phyloP scores from a whole-genome alignment of 495 filamentous ascomycete genomes.

The Talaromyces trachyspermus region DNA sequence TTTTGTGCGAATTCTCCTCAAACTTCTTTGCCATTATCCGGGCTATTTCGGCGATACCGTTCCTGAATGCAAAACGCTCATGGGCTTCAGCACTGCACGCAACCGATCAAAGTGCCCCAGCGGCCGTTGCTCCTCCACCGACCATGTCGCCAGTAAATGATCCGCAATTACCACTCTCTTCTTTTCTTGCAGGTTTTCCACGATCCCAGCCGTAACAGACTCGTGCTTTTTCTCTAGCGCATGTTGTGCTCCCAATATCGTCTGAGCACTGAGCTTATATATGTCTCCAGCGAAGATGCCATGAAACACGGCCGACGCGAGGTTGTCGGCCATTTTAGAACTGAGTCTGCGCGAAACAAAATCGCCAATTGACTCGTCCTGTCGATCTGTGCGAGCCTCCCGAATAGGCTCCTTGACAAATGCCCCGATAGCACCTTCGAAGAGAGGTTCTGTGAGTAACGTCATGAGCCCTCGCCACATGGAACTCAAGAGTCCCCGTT shows the following conservation, averaged over 20 bases:
- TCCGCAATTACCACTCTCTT: conserved; percentile 17
- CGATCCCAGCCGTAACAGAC: conserved; percentile 17
- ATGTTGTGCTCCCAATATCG: conserved; percentile 49
- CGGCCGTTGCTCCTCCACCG: conserved; percentile 8
- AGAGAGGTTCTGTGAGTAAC: conserved; percentile 56
- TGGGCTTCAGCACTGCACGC: conserved; percentile 12
- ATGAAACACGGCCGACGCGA: conserved; percentile 73
- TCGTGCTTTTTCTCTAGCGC: conserved; percentile 33
- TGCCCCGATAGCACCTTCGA: conserved; percentile 39
- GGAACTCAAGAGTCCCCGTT: conserved; percentile 19
- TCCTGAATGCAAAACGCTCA: conserved; percentile 55
- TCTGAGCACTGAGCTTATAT: conserved; percentile 64
- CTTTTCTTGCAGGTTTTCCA: conserved; percentile 7
- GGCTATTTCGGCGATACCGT: conserved; percentile 41
- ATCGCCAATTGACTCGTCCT: conserved; percentile 66
- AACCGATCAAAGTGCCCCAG: conserved; percentile 11
- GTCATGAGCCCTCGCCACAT: conserved; percentile 16
- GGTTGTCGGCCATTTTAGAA: conserved; percentile 57
- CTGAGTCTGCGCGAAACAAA: conserved; percentile 56
- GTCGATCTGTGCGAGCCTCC: conserved; percentile 15
- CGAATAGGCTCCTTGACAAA: conserved; percentile 33
- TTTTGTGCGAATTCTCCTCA: conserved; percentile 29
- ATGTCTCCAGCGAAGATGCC: conserved; percentile 95
- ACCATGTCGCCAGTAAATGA: conserved; percentile 20
- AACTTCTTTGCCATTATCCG: conserved; percentile 41